Evolutionary conservation across 306 rosid species (phyloP), one percentile per base, ranked within the genome.

Genomic region (Quercus gilva): DNA sequence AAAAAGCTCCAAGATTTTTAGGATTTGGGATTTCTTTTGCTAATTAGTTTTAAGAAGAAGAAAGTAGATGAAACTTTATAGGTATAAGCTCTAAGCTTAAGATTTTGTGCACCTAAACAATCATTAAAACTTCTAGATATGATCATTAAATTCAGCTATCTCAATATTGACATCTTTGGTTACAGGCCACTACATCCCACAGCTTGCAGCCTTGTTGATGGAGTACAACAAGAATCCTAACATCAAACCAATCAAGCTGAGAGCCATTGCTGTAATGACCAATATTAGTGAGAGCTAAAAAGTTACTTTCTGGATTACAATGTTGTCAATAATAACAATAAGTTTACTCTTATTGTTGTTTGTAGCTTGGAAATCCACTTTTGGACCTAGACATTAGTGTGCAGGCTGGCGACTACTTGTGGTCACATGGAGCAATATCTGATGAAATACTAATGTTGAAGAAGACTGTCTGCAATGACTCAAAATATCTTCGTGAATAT

Each of bases 311-410:
- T 49, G 53, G 53, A 49, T 49, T 49, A 49, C 53, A 2, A 49
- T 49, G 53, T 49, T 12, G 53, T 49, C 1, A 12, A 49, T 49
- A 49, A 12, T 10, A 49, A 49, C 13, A 57, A 1, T 10, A 5
- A 21, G 25, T 60, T 11, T 61, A 25, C 19, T 12, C 28, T 61
- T 25, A 15, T 15, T 4, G 18, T 5, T 64, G 12, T 17, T 33
- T 67, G 72, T 67, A 67, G 72, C 72, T 67, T 19, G 72, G 72
- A 19, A 67, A 67, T 67, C 72, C 72, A 67, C 72, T 67, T n/a
- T 67, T 35, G 72, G 72, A 67, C 72, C 49, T 67, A 7, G 72
- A 67, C 18, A 67, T 9, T n/a, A 67, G 72, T 52, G 72, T 67
- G 52, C 12, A 7, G 52, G 51, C 72, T 1, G 72, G 72, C 4